These are phyloP conservation scores for Aulographum hederae DNA, from an alignment of 2,329 filamentous ascomycete species.

Conservation along the genomic window DNA sequence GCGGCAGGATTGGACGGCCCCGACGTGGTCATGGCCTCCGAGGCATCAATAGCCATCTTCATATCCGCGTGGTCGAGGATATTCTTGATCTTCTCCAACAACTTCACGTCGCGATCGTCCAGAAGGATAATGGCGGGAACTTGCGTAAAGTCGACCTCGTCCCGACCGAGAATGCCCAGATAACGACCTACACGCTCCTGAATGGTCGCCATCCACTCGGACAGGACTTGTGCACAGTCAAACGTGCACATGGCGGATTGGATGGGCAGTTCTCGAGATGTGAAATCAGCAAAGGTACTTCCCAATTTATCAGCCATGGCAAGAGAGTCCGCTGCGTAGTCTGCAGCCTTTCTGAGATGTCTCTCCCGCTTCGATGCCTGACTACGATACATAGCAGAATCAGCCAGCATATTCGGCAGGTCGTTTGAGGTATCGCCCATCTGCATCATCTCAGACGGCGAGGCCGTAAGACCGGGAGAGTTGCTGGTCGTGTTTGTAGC, in stretches of 20 bases:
- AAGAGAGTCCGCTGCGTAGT: slow-evolving; percentile 83
- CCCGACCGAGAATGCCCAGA: slow-evolving; percentile 68
- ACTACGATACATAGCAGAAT: slow-evolving; percentile 17
- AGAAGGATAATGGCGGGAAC: slow-evolving; percentile 79
- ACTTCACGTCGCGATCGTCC: slow-evolving; percentile 77
- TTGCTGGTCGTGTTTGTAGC: not conserved
- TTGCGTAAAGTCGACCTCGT: slow-evolving; percentile 59
- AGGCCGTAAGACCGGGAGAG: not conserved
- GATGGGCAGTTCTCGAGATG: slow-evolving; percentile 68
- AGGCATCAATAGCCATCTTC: slow-evolving; percentile 49
- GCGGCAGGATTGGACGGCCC: not conserved
- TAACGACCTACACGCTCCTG: slow-evolving; percentile 89
- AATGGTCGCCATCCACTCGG: slow-evolving; percentile 83
- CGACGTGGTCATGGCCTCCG: no score
- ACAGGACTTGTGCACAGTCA: slow-evolving; percentile 83
- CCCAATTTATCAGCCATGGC: slow-evolving; percentile 75
- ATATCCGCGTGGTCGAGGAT: slow-evolving; percentile 59
- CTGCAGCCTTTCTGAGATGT: slow-evolving; percentile 83
- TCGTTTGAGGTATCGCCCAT: slow-evolving; percentile 13
- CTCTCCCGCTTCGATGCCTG: slow-evolving; percentile 56
- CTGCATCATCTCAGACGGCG: slow-evolving; percentile 7
- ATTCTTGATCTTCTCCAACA: slow-evolving; percentile 66
- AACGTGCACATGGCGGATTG: slow-evolving; percentile 86
- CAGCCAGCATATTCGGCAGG: slow-evolving; percentile 12
- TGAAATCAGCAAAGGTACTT: slow-evolving; percentile 68